These are phyloP conservation scores for Trichoderma asperellum DNA, from an alignment of 2,329 filamentous ascomycete genomes.

Conservation along the genomic window DNA sequence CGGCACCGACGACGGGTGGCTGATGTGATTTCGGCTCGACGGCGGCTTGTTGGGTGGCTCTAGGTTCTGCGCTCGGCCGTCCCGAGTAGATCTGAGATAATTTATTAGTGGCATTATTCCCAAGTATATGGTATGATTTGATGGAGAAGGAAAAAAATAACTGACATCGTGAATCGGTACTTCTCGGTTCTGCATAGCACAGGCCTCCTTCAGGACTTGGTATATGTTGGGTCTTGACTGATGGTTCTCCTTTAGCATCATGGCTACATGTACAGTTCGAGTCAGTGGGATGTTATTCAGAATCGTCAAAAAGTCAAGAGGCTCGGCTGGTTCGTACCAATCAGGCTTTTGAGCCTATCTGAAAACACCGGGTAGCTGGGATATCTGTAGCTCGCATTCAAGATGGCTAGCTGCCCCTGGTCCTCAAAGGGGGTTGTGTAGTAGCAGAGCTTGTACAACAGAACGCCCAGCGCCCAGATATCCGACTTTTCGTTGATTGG, in stretches of 20 bases:
- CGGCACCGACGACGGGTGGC: slow-evolving; percentile 72
- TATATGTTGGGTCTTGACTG: slow-evolving; percentile 86
- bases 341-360: slow-evolving; percentile 83
- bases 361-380: slow-evolving; percentile 89
- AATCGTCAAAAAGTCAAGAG: background rate
- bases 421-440: slow-evolving; percentile 99
- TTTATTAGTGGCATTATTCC: slow-evolving; percentile 16
- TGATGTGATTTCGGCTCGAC: slow-evolving; percentile 51
- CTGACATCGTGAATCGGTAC: slow-evolving; percentile 87
- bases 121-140: background rate
- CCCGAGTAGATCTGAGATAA: slow-evolving; percentile 69
- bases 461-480: slow-evolving; percentile 94
- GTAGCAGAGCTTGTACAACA: slow-evolving; percentile 98
- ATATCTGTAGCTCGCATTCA: slow-evolving; percentile 94
- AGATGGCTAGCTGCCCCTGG: slow-evolving; percentile 93
- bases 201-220: slow-evolving; percentile 84
- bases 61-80: slow-evolving; percentile 65
- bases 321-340: slow-evolving; percentile 59
- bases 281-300: slow-evolving; percentile 32
- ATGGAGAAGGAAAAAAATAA: slow-evolving; percentile 23
- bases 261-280: slow-evolving; percentile 58
- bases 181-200: slow-evolving; percentile 83
- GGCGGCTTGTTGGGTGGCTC: background rate
- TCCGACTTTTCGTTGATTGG: slow-evolving; percentile 99
- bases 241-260: slow-evolving; percentile 87